Evolutionary conservation across 1,284 basidiomycete genomes (phyloP).

Genomic region (Prillingera fragicola): DNA sequence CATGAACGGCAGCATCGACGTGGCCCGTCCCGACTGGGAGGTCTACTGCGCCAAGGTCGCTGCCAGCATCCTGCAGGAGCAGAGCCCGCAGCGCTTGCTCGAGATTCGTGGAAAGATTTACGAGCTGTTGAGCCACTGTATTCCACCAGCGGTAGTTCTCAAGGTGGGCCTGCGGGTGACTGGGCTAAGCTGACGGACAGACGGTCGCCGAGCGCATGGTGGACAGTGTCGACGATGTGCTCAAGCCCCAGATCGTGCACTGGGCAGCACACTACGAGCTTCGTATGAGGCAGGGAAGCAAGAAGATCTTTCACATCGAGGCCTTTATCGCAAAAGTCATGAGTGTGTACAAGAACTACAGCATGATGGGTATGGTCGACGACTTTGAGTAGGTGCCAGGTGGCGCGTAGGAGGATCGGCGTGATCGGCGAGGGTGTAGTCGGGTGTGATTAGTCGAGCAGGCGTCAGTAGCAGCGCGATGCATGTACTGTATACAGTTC

Average conservation of each 20-base stretch:
- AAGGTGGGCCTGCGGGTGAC: too few species aligned
- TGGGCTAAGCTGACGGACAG: conserved; percentile 53
- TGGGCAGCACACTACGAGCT: conserved; percentile 96
- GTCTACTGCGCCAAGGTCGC: conserved; percentile 92
- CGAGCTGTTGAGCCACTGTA: conserved; percentile 93
- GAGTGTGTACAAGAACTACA: conserved; percentile 40
- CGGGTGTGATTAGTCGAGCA: too few species aligned
- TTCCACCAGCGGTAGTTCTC: conserved; percentile 85
- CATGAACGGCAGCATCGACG: conserved; percentile 63
- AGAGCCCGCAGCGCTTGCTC: conserved; percentile 84
- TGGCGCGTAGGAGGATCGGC: too few species aligned
- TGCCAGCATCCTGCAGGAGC: conserved; percentile 87
- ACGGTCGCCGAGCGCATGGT: conserved; percentile 82
- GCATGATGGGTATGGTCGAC: conserved; percentile 18
- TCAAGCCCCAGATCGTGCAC: conserved; percentile 87
- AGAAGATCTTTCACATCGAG: conserved; percentile 94
- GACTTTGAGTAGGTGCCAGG: conserved; percentile 16
- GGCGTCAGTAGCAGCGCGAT: not conserved
- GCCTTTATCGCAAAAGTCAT: conserved; percentile 56
- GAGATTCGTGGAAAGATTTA: conserved; percentile 90
- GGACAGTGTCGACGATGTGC: conserved; percentile 74
- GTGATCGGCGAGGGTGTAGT: too few species aligned
- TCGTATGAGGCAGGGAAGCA: conserved; percentile 80
- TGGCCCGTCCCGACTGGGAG: conserved; percentile 98
- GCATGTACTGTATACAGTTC: conserved; percentile 1